These are phyloP conservation scores for Cladosporium colombiae DNA, from an alignment of 2,329 filamentous ascomycete species.

Conservation along the genomic window DNA sequence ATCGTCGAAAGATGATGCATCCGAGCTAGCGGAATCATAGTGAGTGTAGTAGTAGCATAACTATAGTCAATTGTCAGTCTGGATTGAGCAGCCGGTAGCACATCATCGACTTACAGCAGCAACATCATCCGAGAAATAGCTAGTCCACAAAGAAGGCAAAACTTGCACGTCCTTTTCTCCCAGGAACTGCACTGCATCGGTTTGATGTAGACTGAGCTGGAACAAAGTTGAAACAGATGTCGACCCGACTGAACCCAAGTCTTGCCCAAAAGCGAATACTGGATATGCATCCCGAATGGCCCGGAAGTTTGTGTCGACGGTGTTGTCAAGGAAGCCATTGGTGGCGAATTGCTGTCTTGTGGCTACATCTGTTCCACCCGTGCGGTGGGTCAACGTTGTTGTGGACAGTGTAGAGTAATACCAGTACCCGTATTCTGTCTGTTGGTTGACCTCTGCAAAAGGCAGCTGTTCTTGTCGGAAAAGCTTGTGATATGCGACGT, in stretches of 20 bases:
- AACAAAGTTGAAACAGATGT: conserved; percentile 45
- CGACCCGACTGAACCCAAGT: conserved; percentile 49
- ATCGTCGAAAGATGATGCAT: conserved; percentile 46
- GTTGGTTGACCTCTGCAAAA: conserved; percentile 51
- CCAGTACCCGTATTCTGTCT: conserved; percentile 55
- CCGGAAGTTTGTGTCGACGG: conserved; percentile 50
- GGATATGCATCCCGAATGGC: conserved; percentile 51
- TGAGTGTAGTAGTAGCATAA: conserved; percentile 53
- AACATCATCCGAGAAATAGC: conserved; percentile 50
- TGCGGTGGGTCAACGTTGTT: conserved; percentile 48
- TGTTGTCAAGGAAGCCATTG: conserved; percentile 48
- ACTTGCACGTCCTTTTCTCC: conserved; percentile 42
- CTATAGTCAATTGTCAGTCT: neutral
- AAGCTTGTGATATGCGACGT: conserved; percentile 33
- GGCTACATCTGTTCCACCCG: conserved; percentile 44
- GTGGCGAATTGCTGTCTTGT: conserved; percentile 51
- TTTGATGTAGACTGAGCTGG: conserved; percentile 53
- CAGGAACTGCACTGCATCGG: conserved; percentile 53
- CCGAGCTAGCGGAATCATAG: conserved; percentile 39
- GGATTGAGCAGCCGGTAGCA: neutral
- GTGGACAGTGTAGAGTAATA: conserved; percentile 53
- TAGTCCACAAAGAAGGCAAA: conserved; percentile 54
- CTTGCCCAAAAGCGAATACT: conserved; percentile 55
- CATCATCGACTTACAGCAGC: conserved; percentile 41
- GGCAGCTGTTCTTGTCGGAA: conserved; percentile 34